Conservation (phyloP, 2,329 filamentous ascomycete genomes). For the Alternaria sp. region DNA sequence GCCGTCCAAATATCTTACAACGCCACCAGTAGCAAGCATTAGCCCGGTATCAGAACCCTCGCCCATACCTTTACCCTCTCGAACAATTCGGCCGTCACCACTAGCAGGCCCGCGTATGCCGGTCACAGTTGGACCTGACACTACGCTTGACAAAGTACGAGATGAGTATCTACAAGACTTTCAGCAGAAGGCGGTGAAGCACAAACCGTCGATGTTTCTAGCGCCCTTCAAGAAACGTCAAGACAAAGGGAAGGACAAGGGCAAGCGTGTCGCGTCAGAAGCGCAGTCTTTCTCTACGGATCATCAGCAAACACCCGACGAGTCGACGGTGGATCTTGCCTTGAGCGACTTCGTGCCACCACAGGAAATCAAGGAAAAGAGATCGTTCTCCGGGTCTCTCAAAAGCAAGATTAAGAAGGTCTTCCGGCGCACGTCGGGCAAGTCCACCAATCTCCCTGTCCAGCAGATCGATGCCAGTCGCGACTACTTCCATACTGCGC, state of each 20-base stretch:
- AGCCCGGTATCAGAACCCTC: conserved; percentile 10
- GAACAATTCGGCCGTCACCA: conserved; percentile 23
- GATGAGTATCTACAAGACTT: conserved; percentile 52
- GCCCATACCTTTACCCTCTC: conserved; percentile 2
- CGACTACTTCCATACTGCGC: conserved; percentile 43
- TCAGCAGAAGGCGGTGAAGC: conserved; percentile 49
- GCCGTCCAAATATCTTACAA: conserved; percentile 41
- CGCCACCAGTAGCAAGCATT: conserved; percentile 19
- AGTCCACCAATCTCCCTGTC: conserved; percentile 50
- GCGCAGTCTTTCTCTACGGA: conserved; percentile 16
- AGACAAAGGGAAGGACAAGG: conserved; percentile 33
- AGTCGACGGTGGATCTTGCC: conserved; percentile 14
- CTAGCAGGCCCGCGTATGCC: conserved; percentile 32
- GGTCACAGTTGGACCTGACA: conserved; percentile 30
- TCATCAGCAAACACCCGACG: conserved; percentile 13
- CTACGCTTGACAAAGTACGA: conserved; percentile 43
- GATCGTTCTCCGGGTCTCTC: conserved; percentile 68
- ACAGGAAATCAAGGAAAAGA: conserved; percentile 60
- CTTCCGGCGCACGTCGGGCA: conserved; percentile 54
- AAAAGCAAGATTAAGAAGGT: conserved; percentile 67
- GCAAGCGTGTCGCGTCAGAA: conserved; percentile 21
- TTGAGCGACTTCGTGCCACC: conserved; percentile 31
- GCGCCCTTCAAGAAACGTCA: conserved; percentile 54
- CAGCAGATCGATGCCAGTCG: conserved; percentile 61
- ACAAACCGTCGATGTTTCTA: conserved; percentile 53